phyloP scores from a whole-genome alignment of 768 basidiomycete species.

The Clitopilus passeckerianus region DNA sequence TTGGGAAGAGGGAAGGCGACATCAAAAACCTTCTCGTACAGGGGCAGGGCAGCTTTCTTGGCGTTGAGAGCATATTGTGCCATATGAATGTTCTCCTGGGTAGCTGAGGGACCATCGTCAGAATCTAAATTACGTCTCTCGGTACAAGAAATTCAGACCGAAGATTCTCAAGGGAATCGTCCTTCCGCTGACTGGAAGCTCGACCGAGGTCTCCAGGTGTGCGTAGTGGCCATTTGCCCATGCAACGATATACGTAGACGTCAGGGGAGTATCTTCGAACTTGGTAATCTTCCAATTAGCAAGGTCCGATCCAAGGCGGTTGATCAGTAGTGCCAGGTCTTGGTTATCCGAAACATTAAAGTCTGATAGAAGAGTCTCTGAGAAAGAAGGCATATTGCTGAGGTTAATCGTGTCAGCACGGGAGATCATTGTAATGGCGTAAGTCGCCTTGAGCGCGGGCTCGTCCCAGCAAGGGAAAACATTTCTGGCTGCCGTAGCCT shows the following conservation, averaged over 20 bases:
- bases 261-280: slow-evolving; percentile 77
- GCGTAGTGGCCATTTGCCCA: slow-evolving; percentile 80
- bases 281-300: slow-evolving; percentile 74
- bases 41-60: slow-evolving; percentile 71
- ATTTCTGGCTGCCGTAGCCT: slow-evolving; percentile 82
- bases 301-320: slow-evolving; percentile 29
- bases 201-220: slow-evolving; percentile 69
- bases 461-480: slow-evolving; percentile 94
- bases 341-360: slow-evolving; percentile 16
- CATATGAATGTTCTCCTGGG: slow-evolving; percentile 76
- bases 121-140: background rate
- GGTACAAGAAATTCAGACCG: slow-evolving; percentile 31
- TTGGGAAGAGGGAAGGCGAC: slow-evolving; percentile 92
- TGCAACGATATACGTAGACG: slow-evolving; percentile 89
- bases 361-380: slow-evolving; percentile 40
- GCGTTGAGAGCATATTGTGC: slow-evolving; percentile 86
- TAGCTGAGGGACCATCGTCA: slow-evolving; percentile 40
- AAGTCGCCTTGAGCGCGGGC: slow-evolving; percentile 84
- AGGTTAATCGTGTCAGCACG: slow-evolving; percentile 68
- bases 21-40: slow-evolving; percentile 90
- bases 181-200: slow-evolving; percentile 75
- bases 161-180: slow-evolving; percentile 82
- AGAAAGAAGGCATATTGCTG: slow-evolving; percentile 82
- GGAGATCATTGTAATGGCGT: slow-evolving; percentile 72
- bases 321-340: slow-evolving; percentile 24